A percentile compares a stretch with the other conserved stretches of the same genome.
These are phyloP conservation scores for Paecilomyces sp. DNA, from an alignment of 2,329 filamentous ascomycete species.

Conservation along the genomic window DNA sequence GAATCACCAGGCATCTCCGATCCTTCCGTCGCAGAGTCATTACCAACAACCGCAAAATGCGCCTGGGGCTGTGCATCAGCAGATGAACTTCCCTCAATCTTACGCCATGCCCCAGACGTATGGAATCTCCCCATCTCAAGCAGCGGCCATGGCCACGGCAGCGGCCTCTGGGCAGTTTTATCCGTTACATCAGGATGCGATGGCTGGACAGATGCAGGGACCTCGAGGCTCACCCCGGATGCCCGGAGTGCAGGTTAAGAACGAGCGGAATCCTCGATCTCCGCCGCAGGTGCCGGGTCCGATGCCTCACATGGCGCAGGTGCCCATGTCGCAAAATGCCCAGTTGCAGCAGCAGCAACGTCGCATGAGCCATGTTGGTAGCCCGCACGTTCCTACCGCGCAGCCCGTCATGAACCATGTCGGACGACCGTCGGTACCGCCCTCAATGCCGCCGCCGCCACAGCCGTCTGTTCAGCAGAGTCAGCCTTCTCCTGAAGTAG, in stretches of 20 bases:
- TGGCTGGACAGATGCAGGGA: conserved; percentile 54
- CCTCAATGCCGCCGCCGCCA: conserved; percentile 43
- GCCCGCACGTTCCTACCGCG: conserved; percentile 65
- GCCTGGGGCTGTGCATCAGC: conserved; percentile 53
- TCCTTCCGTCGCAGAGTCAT: conserved; percentile 67
- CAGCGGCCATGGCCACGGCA: conserved; percentile 88
- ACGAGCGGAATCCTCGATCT: conserved; percentile 69
- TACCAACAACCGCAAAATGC: conserved; percentile 59
- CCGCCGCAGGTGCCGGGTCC: conserved; percentile 62
- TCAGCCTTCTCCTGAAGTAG: conserved; percentile 73
- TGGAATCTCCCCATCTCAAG: conserved; percentile 74
- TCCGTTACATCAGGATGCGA: conserved; percentile 64
- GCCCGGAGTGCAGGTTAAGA: conserved; percentile 60
- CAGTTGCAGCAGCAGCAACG: conserved; percentile 53
- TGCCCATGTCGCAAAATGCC: conserved; percentile 47
- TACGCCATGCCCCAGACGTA: conserved; percentile 71
- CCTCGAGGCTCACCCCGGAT: conserved; percentile 67
- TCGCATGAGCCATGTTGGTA: conserved; percentile 68
- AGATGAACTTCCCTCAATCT: conserved; percentile 73
- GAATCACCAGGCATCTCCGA: conserved; percentile 67
- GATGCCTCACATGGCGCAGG: conserved; percentile 44
- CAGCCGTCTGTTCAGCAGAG: conserved; percentile 59
- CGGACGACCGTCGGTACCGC: conserved; percentile 45
- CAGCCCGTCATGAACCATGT: conserved; percentile 70
- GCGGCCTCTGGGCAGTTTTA: conserved; percentile 81